Conservation (phyloP, 108 stramenopile genomes). For the Nannochloropsis oceanica region DNA sequence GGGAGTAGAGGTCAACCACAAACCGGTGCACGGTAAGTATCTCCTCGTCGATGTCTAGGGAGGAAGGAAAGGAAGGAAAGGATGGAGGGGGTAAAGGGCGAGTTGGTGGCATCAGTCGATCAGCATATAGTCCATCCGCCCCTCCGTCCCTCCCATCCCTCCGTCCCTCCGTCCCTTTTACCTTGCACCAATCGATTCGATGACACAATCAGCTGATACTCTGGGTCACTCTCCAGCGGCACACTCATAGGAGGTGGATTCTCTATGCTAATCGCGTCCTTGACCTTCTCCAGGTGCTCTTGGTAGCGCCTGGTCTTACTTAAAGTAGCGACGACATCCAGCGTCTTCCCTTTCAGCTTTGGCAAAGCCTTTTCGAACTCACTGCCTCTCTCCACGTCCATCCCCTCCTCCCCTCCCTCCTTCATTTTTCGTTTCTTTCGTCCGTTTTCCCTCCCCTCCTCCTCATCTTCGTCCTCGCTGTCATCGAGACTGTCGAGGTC, state of each 20-base stretch:
- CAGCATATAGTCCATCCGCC: too few species aligned
- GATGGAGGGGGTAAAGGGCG: not conserved
- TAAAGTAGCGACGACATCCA: not conserved
- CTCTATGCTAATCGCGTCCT: constrained; percentile 2
- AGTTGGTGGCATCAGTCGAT: not conserved
- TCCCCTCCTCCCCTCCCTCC: not conserved
- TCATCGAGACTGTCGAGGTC: not conserved
- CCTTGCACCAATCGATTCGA: constrained; percentile 33
- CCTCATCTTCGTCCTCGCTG: not conserved
- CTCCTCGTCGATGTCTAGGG: constrained; percentile 41
- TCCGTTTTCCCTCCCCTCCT: not conserved
- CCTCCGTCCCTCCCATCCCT: not conserved
- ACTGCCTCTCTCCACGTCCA: not conserved
- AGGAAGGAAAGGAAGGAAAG: not conserved
- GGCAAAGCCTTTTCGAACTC: not conserved
- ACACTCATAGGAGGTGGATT: not conserved
- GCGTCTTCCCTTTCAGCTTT: not conserved
- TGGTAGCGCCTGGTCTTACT: not conserved
- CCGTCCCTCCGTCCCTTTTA: not conserved
- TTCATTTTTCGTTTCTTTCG: not conserved
- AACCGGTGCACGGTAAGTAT: constrained; percentile 35
- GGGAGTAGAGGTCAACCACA: constrained; percentile 36
- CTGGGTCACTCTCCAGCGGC: constrained; percentile 24
- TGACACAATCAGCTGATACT: constrained; percentile 34
- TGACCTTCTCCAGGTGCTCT: not conserved